phyloP scores from a whole-genome alignment of 2,329 filamentous ascomycete genomes.

The Aschersonia sp. region DNA sequence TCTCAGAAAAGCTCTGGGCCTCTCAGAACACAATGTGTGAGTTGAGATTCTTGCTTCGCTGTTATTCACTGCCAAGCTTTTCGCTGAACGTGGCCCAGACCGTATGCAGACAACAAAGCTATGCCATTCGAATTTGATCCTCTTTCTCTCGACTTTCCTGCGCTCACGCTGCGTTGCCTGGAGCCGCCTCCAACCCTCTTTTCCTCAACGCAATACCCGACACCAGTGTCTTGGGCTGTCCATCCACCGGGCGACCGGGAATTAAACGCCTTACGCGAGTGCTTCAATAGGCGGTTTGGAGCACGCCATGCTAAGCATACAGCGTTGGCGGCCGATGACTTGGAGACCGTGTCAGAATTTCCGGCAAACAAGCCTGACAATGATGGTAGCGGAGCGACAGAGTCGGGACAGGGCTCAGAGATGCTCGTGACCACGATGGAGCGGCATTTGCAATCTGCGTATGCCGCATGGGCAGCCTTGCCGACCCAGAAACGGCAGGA shows the following conservation, averaged over 20 bases:
- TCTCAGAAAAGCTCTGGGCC: constrained; percentile 66
- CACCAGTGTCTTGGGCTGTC: constrained; percentile 68
- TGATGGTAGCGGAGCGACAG: constrained; percentile 29
- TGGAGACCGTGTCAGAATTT: constrained; percentile 37
- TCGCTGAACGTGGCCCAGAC: constrained; percentile 18
- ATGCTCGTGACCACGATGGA: constrained; percentile 53
- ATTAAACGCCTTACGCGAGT: constrained; percentile 52
- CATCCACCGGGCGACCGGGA: constrained; percentile 60
- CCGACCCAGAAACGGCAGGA: constrained; percentile 39
- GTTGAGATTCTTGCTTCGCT: neutral
- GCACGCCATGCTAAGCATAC: constrained; percentile 44
- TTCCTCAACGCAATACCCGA: constrained; percentile 65
- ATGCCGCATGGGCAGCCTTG: constrained; percentile 59
- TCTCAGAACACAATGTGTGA: constrained; percentile 12
- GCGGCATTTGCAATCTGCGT: constrained; percentile 65
- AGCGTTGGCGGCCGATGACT: constrained; percentile 30
- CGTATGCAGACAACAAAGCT: constrained; percentile 38
- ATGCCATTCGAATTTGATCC: constrained; percentile 70
- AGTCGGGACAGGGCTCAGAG: constrained; percentile 34
- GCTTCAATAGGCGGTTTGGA: constrained; percentile 52
- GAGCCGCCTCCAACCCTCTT: constrained; percentile 70
- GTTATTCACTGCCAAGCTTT: constrained; percentile 1
- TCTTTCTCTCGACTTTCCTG: constrained; percentile 71
- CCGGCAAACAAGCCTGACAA: constrained; percentile 22
- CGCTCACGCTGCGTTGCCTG: constrained; percentile 68